Evolutionary conservation across 768 basidiomycete species (phyloP), one percentile per base, ranked within the genome.

Genomic region (Tricholoma saponaceum): DNA sequence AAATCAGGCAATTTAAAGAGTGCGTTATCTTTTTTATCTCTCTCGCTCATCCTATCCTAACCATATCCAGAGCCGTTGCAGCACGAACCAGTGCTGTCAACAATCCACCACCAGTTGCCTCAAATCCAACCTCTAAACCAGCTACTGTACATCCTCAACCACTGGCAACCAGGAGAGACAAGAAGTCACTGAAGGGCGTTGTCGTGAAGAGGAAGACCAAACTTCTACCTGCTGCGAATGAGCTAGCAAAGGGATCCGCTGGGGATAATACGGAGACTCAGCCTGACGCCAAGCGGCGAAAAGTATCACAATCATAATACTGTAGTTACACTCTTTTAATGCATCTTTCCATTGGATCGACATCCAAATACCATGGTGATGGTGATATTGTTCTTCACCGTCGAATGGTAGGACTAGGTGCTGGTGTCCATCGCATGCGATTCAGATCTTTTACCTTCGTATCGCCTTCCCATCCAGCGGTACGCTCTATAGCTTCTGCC

Each of bases 1-100:
- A 94, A 72, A 74, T 94, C 49, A 84, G 84, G 56, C 79, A 76
- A 64, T 94, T 94, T 68, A 85, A 84, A 74, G 85, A 89, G 92
- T 94, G 69, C 58, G 76, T 57, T 22, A 39, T 51, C 23, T 39
- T 25, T 14, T 30, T 28, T 4, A 8, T 54, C 58, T 53, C 47
- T 49, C 23, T 6, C 56, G 22, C 16, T 55, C 51, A 52, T 14
- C 13, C 44, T 52, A 44, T 59, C 47, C 16, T 63, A 41, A 28
- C 47, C 6, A 57, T 44, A 46, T 22, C 46, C 60, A 81, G 80
- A 62, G 80, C 80, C 25, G 88, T 92, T 49, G 90, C 90, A 41
- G 87, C 89, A 49, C 82, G 89, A 60, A 81, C 79, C 60, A 71
- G 76, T 73, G 74, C 74, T n/a, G 67, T 72, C 32, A 78, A 73